These are phyloP conservation scores for Carex littledalei DNA, from an alignment of 176 grass and related monocot genomes.

Conservation along the genomic window DNA sequence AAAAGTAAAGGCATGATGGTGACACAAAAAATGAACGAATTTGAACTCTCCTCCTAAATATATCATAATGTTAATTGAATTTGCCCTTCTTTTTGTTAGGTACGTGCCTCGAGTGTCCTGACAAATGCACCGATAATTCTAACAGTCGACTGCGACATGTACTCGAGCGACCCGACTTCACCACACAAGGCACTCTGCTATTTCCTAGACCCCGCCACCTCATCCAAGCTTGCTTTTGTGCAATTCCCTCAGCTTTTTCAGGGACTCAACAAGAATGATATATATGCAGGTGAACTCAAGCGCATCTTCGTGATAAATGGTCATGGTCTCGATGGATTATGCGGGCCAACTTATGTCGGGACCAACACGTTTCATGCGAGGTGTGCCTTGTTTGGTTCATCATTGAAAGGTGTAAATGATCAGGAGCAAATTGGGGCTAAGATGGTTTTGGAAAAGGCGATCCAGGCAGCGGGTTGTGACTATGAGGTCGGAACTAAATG, in stretches of 20 bases:
- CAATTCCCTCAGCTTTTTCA: slow-evolving; percentile 39
- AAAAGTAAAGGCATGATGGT: no score
- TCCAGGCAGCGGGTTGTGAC: slow-evolving; percentile 6
- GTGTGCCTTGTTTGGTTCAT: not conserved
- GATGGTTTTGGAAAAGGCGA: not conserved
- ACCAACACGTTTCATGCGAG: slow-evolving; percentile 31
- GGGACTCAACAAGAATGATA: slow-evolving; percentile 33
- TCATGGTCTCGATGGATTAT: slow-evolving; percentile 31
- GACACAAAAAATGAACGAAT: no score
- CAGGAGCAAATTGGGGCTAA: not conserved
- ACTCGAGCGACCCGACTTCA: slow-evolving; percentile 27
- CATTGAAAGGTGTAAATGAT: not conserved
- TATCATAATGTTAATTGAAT: not conserved
- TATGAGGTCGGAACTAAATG: slow-evolving; percentile 31
- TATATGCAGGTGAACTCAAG: slow-evolving; percentile 22
- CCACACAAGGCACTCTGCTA: slow-evolving; percentile 36
- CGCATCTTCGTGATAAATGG: not conserved
- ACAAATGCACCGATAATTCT: slow-evolving; percentile 34
- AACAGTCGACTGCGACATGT: slow-evolving; percentile 38
- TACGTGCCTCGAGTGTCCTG: slow-evolving; percentile 27
- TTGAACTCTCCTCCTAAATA: no score
- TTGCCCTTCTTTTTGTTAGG: not conserved
- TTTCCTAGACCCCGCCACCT: slow-evolving; percentile 24
- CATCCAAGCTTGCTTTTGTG: slow-evolving; percentile 25
- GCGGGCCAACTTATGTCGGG: slow-evolving; percentile 29